Evolutionary conservation across 176 grass and related monocot species (phyloP).

Genomic region (Pontederia crassipes): DNA sequence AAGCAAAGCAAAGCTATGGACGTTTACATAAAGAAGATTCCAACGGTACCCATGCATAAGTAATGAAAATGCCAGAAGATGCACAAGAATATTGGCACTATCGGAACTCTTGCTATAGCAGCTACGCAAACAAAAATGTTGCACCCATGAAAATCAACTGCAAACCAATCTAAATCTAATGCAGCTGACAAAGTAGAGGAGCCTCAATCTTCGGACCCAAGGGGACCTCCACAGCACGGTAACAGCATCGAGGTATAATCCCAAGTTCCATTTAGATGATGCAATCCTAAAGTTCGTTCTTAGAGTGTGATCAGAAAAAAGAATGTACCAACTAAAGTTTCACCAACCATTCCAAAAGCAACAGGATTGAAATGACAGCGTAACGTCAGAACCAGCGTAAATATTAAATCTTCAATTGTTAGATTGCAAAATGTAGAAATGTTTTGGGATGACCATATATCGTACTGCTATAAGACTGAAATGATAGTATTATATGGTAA

Average conservation of each 20-base stretch:
- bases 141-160: background rate
- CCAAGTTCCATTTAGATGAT: background rate
- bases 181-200: slow-evolving; percentile 6
- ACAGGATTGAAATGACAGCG: too few species aligned
- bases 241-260: background rate
- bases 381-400: background rate
- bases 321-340: too few species aligned
- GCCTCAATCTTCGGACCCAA: background rate
- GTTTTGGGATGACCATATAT: too few species aligned
- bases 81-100: too few species aligned
- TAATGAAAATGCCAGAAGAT: too few species aligned
- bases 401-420: background rate
- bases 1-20: too few species aligned
- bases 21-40: too few species aligned
- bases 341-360: background rate
- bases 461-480: background rate
- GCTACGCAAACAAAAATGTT: background rate
- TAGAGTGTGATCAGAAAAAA: too few species aligned
- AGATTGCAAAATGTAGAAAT: background rate
- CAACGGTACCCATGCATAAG: too few species aligned
- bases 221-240: background rate
- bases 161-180: background rate
- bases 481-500: too few species aligned
- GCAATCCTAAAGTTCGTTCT: background rate
- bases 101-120: background rate